Percentiles rank a stretch among this genome's conserved stretches.
Evolutionary conservation across 1,284 basidiomycete species (phyloP).

Genomic region (Cryptococcus sp.): DNA sequence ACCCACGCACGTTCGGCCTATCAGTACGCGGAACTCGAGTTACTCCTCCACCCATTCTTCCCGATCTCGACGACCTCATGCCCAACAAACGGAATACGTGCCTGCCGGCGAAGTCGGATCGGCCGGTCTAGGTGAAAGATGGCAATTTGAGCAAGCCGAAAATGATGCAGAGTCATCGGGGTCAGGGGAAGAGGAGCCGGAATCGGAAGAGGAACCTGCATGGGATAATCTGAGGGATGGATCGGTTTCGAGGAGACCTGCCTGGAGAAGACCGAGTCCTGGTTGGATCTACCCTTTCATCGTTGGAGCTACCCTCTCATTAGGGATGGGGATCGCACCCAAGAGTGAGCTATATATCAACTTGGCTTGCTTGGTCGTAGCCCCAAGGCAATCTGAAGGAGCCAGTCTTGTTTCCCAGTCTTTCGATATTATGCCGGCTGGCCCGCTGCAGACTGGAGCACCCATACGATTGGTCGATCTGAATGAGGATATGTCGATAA

Average conservation of each 20-base stretch:
- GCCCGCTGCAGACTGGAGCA: no score
- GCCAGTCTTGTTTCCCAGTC: no score
- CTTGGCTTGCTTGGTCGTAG: conserved; percentile 45
- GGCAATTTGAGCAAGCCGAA: conserved; percentile 13
- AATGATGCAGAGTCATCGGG: conserved; percentile 1
- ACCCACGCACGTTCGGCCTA: conserved; percentile 1
- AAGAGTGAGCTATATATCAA: conserved; percentile 42
- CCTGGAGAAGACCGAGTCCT: conserved; percentile 38
- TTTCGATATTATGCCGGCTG: no score
- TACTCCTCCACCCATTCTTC: neutral
- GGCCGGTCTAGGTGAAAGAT: conserved; percentile 17
- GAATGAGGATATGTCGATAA: neutral
- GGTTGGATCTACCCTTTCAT: conserved; percentile 43
- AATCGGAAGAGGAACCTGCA: conserved; percentile 7
- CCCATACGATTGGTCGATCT: no score
- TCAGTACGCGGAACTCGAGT: neutral
- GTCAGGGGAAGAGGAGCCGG: conserved; percentile 2
- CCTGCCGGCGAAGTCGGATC: neutral
- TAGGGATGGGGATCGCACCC: conserved; percentile 42
- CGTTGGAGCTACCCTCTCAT: conserved; percentile 25
- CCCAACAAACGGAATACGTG: conserved; percentile 30
- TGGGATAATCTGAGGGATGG: conserved; percentile 28
- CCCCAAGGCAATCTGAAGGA: conserved; percentile 20
- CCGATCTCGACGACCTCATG: conserved; percentile 13
- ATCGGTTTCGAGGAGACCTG: conserved; percentile 25